A percentile compares a stretch with the other conserved stretches of the same genome.
phyloP scores from a whole-genome alignment of 2,329 filamentous ascomycete species.

The Chrysoporthe cubensis region DNA sequence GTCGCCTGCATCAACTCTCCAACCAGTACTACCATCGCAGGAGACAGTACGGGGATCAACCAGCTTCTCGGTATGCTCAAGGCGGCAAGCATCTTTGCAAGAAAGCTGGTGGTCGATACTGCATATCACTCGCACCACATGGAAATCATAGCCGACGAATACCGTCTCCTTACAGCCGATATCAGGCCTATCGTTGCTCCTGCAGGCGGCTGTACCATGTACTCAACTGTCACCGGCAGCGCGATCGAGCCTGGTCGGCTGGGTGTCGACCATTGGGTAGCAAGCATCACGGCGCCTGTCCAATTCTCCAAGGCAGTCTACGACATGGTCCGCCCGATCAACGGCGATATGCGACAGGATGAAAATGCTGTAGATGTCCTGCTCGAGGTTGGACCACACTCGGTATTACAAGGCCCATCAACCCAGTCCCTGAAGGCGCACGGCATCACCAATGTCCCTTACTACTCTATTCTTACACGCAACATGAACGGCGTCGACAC shows the following conservation, averaged over 20 bases:
- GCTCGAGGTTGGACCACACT: slow-evolving; percentile 37
- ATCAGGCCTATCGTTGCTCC: slow-evolving; percentile 28
- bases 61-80: slow-evolving; percentile 29
- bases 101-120: slow-evolving; percentile 26
- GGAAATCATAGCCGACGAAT: slow-evolving; percentile 32
- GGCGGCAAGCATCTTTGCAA: slow-evolving; percentile 35
- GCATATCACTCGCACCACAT: slow-evolving; percentile 30
- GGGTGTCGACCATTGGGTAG: slow-evolving; percentile 30
- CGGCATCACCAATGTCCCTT: slow-evolving; percentile 33
- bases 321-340: slow-evolving; percentile 17
- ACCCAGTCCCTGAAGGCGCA: slow-evolving; percentile 35
- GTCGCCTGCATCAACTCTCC: slow-evolving; percentile 31
- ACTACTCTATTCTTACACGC: slow-evolving; percentile 52
- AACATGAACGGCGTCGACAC: slow-evolving; percentile 27
- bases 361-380: slow-evolving; percentile 37
- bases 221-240: slow-evolving; percentile 13
- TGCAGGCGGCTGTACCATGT: slow-evolving; percentile 8
- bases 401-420: slow-evolving; percentile 36
- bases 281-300: slow-evolving; percentile 17
- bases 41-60: slow-evolving; percentile 35
- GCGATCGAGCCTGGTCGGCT: slow-evolving; percentile 10
- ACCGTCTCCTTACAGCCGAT: slow-evolving; percentile 36
- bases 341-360: slow-evolving; percentile 6
- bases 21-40: slow-evolving; percentile 40
- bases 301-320: slow-evolving; percentile 19